Evolutionary conservation across 352 stramenopile genomes (phyloP).

Genomic region (Globisporangium cylindrosporum): DNA sequence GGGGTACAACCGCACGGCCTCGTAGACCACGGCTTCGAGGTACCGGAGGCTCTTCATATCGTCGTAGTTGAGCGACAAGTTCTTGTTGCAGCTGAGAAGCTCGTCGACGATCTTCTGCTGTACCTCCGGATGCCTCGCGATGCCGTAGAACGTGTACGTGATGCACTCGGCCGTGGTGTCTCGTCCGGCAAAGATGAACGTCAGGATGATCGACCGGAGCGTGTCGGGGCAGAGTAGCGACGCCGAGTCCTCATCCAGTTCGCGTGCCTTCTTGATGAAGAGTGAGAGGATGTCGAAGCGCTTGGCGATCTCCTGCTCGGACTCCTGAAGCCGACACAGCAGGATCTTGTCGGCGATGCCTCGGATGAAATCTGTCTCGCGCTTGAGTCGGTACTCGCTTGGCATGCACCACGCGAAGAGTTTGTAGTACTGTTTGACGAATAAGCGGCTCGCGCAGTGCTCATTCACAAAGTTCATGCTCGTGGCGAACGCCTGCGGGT

Average conservation of each 20-base stretch:
- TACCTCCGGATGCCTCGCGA: slow-evolving; percentile 52
- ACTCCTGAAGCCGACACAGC: slow-evolving; percentile 32
- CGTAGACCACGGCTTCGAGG: slow-evolving; percentile 63
- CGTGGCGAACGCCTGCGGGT: slow-evolving; percentile 32
- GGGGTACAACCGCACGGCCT: slow-evolving; percentile 72
- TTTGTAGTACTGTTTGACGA: slow-evolving; percentile 70
- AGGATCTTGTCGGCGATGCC: slow-evolving; percentile 51
- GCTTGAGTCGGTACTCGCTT: slow-evolving; percentile 43
- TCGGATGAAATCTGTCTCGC: slow-evolving; percentile 25
- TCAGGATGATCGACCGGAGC: slow-evolving; percentile 67
- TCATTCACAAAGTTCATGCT: slow-evolving; percentile 58
- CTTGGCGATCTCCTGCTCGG: slow-evolving; percentile 23
- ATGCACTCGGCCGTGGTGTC: slow-evolving; percentile 77
- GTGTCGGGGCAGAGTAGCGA: slow-evolving; percentile 28
- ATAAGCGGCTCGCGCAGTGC: slow-evolving; percentile 51
- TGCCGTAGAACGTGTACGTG: slow-evolving; percentile 74
- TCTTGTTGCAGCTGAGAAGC: slow-evolving; percentile 24
- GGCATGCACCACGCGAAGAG: slow-evolving; percentile 55
- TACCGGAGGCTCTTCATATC: slow-evolving; percentile 62
- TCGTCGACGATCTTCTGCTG: slow-evolving; percentile 64
- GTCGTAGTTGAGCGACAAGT: slow-evolving; percentile 39
- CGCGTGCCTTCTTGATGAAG: slow-evolving; percentile 53
- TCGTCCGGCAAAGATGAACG: slow-evolving; percentile 82
- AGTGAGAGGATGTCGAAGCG: slow-evolving; percentile 50
- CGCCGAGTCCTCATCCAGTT: slow-evolving; percentile 26